These are phyloP conservation scores for Pleurotus djamor DNA, from an alignment of 768 basidiomycete genomes.

Conservation along the genomic window DNA sequence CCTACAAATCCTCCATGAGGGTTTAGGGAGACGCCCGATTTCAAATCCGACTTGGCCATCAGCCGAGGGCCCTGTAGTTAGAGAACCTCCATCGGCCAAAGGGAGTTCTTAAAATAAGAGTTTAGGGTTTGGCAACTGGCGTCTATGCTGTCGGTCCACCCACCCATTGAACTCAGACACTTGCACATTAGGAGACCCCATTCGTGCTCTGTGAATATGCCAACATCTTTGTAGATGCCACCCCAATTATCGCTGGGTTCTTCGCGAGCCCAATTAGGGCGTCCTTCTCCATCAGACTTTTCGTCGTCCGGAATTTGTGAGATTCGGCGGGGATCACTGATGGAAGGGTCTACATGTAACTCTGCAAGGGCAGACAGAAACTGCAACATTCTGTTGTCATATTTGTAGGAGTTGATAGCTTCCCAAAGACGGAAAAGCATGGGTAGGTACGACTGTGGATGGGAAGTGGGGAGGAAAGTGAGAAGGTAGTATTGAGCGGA, in stretches of 20 bases:
- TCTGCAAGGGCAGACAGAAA: constrained; percentile 78
- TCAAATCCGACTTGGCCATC: constrained; percentile 76
- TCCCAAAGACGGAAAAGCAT: constrained; percentile 88
- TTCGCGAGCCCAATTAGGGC: constrained; percentile 52
- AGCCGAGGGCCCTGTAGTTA: constrained; percentile 73
- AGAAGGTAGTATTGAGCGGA: constrained; percentile 84
- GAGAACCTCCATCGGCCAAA: constrained; percentile 68
- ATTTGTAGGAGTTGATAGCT: constrained; percentile 85
- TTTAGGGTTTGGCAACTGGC: not conserved
- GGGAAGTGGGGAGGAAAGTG: constrained; percentile 82
- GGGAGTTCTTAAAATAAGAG: constrained; percentile 52
- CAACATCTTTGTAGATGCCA: constrained; percentile 84
- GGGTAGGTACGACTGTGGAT: constrained; percentile 81
- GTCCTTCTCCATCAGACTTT: constrained; percentile 56
- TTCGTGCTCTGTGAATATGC: constrained; percentile 83
- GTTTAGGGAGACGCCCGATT: constrained; percentile 67
- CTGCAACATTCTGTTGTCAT: constrained; percentile 87
- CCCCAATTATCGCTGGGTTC: constrained; percentile 48
- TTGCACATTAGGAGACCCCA: constrained; percentile 89
- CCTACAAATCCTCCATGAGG: constrained; percentile 72
- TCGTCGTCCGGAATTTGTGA: constrained; percentile 70
- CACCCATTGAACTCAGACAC: constrained; percentile 81
- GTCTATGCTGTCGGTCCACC: constrained; percentile 17
- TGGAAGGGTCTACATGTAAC: constrained; percentile 74
- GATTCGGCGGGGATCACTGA: constrained; percentile 72